Conservation (phyloP, 768 basidiomycete genomes). For the Lentinus tigrinus region DNA sequence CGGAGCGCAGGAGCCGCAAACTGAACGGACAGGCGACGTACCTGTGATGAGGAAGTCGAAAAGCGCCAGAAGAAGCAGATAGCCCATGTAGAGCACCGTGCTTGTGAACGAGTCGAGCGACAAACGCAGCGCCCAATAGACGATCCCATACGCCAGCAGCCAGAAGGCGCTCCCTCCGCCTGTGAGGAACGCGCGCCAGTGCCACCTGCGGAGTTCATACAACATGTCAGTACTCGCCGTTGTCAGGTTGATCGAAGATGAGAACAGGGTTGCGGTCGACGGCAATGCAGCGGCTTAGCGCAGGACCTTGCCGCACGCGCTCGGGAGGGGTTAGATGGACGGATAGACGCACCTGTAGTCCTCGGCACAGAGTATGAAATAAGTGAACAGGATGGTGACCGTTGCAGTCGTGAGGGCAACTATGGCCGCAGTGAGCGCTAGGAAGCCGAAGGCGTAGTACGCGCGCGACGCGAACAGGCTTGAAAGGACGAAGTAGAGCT, state of each 20-base stretch:
- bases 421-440: conserved; percentile 82
- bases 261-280: too few species aligned
- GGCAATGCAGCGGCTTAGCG: not conserved
- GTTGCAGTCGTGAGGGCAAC: conserved; percentile 88
- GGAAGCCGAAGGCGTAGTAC: conserved; percentile 96
- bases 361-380: conserved; percentile 91
- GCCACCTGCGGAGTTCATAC: conserved; percentile 60
- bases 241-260: not conserved
- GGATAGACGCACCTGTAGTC: conserved; percentile 71
- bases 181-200: conserved; percentile 91
- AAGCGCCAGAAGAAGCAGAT: conserved; percentile 79
- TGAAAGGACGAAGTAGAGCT: conserved; percentile 89
- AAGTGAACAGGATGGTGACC: conserved; percentile 83
- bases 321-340: not conserved
- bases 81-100: conserved; percentile 85
- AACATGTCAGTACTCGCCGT: not conserved
- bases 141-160: conserved; percentile 84
- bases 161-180: conserved; percentile 94
- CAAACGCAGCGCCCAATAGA: conserved; percentile 87
- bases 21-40: conserved; percentile 30
- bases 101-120: conserved; percentile 81
- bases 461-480: conserved; percentile 89
- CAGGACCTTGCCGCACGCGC: not conserved
- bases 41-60: conserved; percentile 89
- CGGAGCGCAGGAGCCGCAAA: not conserved